Conservation (phyloP, 768 basidiomycete genomes). For the Leccinum variicolor region DNA sequence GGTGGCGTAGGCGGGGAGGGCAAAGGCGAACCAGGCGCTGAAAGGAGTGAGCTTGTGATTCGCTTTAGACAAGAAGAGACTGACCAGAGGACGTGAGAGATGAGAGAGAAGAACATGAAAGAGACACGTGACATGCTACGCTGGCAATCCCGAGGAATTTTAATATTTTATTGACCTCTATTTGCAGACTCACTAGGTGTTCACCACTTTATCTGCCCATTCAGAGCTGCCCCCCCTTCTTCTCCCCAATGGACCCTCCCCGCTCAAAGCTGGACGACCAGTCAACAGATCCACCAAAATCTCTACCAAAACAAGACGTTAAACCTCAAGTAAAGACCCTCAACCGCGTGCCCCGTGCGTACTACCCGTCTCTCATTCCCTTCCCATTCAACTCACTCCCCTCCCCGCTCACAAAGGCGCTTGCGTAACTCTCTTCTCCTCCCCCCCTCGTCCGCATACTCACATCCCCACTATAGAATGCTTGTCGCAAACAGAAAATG, state of each 20-base stretch:
- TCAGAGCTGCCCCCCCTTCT: conserved; percentile 38
- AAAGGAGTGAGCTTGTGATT: not conserved
- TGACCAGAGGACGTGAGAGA: conserved; percentile 51
- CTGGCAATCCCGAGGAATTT: not conserved
- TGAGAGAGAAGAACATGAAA: conserved; percentile 46
- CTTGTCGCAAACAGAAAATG: conserved; percentile 97
- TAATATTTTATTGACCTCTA: conserved; percentile 17
- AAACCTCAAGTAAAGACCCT: conserved; percentile 76
- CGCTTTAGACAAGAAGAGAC: not conserved
- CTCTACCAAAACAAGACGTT: conserved; percentile 53
- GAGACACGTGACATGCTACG: not conserved
- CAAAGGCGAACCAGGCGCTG: conserved; percentile 71
- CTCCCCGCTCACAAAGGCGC: not conserved
- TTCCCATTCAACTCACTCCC: conserved; percentile 13
- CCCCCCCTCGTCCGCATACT: not conserved
- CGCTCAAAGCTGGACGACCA: conserved; percentile 49
- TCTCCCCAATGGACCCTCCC: conserved; percentile 18
- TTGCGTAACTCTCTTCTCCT: not conserved
- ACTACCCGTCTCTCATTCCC: conserved; percentile 8
- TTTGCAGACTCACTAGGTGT: not conserved
- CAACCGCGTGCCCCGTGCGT: conserved; percentile 85
- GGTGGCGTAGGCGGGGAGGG: conserved; percentile 60
- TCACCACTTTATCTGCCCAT: conserved; percentile 9
- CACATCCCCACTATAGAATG: conserved; percentile 58
- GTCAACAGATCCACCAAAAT: conserved; percentile 35